These are phyloP conservation scores for Jatropha podagrica DNA, from an alignment of 441 rosid genomes.

Conservation along the genomic window DNA sequence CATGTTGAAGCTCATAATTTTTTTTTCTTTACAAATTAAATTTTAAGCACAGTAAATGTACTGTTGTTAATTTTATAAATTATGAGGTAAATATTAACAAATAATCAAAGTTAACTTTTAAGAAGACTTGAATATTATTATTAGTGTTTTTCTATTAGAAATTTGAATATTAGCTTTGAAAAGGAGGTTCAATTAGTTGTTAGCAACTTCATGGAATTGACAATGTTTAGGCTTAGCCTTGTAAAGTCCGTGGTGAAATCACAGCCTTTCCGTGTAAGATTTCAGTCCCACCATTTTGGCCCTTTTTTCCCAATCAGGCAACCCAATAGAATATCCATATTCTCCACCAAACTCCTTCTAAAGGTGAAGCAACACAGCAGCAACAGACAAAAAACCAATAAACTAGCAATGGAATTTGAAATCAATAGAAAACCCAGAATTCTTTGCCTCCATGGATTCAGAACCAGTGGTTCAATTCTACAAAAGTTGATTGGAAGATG, in stretches of 20 bases:
- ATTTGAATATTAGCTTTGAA: no score
- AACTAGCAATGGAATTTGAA: slow-evolving; percentile 14
- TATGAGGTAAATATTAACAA: no score
- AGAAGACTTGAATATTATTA: no score
- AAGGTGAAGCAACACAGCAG: background rate
- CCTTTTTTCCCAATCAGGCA: background rate
- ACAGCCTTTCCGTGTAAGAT: background rate
- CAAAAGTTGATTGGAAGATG: slow-evolving; percentile 32
- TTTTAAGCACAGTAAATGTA: no score
- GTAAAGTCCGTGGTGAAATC: background rate
- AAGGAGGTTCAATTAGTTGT: no score
- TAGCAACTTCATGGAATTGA: background rate
- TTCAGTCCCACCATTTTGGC: background rate
- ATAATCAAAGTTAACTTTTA: no score
- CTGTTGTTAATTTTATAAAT: no score
- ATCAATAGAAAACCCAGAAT: slow-evolving; percentile 40
- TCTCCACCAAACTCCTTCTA: background rate
- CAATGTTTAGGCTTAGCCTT: background rate
- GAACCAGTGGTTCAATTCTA: slow-evolving; percentile 57
- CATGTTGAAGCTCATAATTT: no score
- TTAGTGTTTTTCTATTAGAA: no score
- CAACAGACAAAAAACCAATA: background rate
- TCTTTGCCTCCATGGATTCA: slow-evolving; percentile 66
- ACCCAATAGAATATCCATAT: background rate
- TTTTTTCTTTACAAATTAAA: no score